Conservation (phyloP, 208 protist genomes). For the Crithidia fasciculata region DNA sequence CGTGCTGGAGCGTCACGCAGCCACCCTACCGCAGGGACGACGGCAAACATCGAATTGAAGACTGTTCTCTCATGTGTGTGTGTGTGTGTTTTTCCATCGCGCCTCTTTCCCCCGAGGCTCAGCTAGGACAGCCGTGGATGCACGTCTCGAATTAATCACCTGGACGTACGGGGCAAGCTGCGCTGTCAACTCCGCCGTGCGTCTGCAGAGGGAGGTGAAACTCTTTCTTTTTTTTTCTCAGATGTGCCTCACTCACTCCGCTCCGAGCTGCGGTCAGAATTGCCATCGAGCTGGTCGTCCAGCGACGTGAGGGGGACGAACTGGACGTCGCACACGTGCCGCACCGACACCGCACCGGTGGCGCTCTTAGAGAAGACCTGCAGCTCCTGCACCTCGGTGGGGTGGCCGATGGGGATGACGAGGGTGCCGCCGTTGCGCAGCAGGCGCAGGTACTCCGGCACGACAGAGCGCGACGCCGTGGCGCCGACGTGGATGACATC, state of each 20-base stretch:
- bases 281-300: constrained; percentile 39
- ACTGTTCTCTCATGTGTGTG: no score
- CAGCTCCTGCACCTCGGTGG: constrained; percentile 60
- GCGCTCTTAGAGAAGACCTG: constrained; percentile 67
- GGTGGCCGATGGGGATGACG: constrained; percentile 77
- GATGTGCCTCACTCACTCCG: background rate
- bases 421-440: constrained; percentile 63
- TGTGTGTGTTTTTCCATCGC: no score
- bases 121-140: background rate
- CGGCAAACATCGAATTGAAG: constrained; percentile 2
- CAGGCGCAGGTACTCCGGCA: constrained; percentile 47
- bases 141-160: constrained; percentile 3
- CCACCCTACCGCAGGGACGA: constrained; percentile 1
- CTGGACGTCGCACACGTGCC: constrained; percentile 42
- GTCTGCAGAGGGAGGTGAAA: no score
- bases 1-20: background rate
- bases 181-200: no score
- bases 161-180: background rate
- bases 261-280: background rate
- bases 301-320: constrained; percentile 89
- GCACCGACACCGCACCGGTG: constrained; percentile 48
- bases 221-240: background rate
- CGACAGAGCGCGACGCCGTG: constrained; percentile 48
- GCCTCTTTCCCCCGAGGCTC: no score
- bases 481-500: constrained; percentile 92